Base-by-base conservation (phyloP, 2,329 filamentous ascomycete species). In the Zelopaecilomyces penicillatus region DNA sequence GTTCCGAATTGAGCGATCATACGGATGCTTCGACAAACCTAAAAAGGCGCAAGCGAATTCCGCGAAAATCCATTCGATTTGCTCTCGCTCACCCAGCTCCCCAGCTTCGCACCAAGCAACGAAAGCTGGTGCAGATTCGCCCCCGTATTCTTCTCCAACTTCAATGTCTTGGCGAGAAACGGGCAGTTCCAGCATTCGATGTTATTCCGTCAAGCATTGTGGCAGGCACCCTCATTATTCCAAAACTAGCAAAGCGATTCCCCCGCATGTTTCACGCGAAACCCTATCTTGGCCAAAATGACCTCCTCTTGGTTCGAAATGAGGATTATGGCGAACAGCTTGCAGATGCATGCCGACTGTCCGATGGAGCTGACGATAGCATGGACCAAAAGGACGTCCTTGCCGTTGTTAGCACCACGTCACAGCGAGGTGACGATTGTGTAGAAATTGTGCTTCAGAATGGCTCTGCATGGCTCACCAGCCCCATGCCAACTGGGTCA, bases 61-160 rank as follows among this genome's bases (percentile, higher is more conserved):
- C 67, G 4, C 71, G 78, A 47, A 74, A 71, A 42, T 81, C 76
- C 57, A 85, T 81, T 3, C 74, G 71, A 5, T 88, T 77, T 59
- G 71, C 78, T 43, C 70, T 89, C 35, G 85, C 83, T 37, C 82
- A 84, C 51, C 83, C 85, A 0, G 71, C 83, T 47, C 70, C 83
- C 50, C 68, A 73, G 55, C 58, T 77, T 49, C 65, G 74, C 51
- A 68, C 71, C 56, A 75, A 81, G 56, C 84, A 83, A 57, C 72
- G 84, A 27, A 74, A 83, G 50, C 68, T 87, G 32, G 70, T 84
- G 10, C 78, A 83, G 54, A 70, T 85, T 30, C 77, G 83, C 11
- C 83, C 85, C 8, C 78, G 78, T 42, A 66, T 88, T 12, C 66
- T 88, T 5, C 71, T 90, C 5, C 85, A 91, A 60, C 67, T 90